phyloP scores from a whole-genome alignment of 495 filamentous ascomycete genomes.

The Choiromyces venosus region DNA sequence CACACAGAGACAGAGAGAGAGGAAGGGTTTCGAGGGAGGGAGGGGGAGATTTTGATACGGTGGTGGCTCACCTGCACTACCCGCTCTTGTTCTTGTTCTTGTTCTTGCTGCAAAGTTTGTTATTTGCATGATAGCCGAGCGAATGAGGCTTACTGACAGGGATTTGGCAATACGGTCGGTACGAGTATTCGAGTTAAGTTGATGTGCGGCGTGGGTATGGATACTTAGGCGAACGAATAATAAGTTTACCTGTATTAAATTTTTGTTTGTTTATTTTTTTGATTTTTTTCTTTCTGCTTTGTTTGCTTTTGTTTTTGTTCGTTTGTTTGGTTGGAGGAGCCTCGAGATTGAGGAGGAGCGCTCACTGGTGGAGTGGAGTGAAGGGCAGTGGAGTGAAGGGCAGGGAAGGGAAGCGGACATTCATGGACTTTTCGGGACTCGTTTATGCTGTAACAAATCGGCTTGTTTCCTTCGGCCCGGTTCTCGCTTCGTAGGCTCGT shows the following conservation, averaged over 20 bases:
- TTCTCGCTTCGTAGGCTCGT: neutral
- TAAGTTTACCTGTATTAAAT: too few species aligned
- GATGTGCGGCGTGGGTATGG: neutral
- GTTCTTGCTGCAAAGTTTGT: neutral
- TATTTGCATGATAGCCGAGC: neutral
- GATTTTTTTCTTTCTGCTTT: neutral
- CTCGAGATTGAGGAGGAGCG: neutral
- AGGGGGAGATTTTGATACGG: neutral
- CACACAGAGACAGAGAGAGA: neutral
- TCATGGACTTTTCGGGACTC: neutral
- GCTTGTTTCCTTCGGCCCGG: neutral
- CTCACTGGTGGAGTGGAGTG: neutral
- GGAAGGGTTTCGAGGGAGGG: neutral
- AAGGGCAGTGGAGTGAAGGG: neutral
- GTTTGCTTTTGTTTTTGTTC: neutral
- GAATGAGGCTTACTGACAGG: neutral
- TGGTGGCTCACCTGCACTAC: too few species aligned
- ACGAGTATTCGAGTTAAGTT: too few species aligned
- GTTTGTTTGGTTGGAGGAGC: neutral
- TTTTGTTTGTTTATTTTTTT: too few species aligned
- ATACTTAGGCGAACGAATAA: neutral
- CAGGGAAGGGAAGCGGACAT: neutral
- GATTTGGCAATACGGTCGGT: neutral
- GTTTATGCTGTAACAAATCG: neutral
- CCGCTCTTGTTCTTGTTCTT: too few species aligned